Conservation (phyloP, 768 basidiomycete species). For the Lentinula aciculospora region DNA sequence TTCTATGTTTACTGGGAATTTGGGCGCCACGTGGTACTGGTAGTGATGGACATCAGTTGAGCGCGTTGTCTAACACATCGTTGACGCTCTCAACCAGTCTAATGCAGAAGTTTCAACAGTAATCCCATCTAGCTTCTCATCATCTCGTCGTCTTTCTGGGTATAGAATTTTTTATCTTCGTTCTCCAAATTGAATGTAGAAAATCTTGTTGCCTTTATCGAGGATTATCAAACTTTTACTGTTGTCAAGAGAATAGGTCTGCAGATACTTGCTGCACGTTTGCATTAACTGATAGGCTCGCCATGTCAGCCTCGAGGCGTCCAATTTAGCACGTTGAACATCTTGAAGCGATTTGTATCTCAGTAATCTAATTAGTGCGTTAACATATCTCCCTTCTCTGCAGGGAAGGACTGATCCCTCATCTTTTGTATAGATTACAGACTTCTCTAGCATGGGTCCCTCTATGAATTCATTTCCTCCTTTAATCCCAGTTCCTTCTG, state of each 20-base stretch:
- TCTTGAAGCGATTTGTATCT: neutral
- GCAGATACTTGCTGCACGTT: neutral
- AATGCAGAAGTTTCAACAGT: too few species aligned
- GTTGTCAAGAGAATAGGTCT: neutral
- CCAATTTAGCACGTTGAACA: neutral
- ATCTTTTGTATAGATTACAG: neutral
- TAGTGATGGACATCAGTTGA: neutral
- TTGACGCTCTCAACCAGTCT: too few species aligned
- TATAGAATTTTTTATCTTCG: neutral
- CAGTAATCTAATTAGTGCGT: neutral
- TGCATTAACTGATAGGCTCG: neutral
- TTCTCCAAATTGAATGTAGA: neutral
- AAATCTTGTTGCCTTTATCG: neutral
- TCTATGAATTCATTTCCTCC: slow-evolving; percentile 6
- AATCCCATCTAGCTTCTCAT: too few species aligned
- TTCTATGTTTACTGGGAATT: neutral
- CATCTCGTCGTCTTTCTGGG: neutral
- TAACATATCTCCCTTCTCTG: neutral
- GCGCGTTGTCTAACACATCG: too few species aligned
- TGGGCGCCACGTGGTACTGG: neutral
- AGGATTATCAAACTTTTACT: neutral
- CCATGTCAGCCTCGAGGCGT: neutral
- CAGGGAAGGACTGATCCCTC: neutral
- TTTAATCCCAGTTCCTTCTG: neutral
- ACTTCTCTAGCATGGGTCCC: neutral